Base-by-base conservation (phyloP, 345 rosid genomes). In the Linum trigynum region DNA sequence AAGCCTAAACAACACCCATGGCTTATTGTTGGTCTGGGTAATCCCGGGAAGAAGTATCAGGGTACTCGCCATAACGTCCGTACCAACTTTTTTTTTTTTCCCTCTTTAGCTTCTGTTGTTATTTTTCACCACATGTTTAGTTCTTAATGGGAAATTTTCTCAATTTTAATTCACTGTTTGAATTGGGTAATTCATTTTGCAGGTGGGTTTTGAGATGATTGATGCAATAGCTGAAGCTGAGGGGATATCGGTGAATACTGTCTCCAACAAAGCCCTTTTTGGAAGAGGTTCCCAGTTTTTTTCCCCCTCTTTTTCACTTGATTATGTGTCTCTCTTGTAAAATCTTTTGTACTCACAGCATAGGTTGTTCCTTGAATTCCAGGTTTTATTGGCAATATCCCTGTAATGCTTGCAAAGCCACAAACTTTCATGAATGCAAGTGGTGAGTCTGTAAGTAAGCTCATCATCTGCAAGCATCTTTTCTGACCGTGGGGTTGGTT, bases 371-470 rank as follows among this genome's bases (percentile, higher is more conserved):
- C 32, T 23, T 23, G 32, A 23, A 23, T 77, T 61, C 67, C 76
- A 94, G 99, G 99, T 39, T 73, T 80, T 57, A 83, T 94, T 57
- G 92, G 92, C 59, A 77, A 80, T 70, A 79, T 83, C 75, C 96
- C 97, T 0, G 91, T 94, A 62, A 84, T 94, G 84, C 84, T 94
- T 66, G 99, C 88, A 67, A 94, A 88, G 67, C 99, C 97, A 61
- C 97, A 94, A 76, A 94, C 99, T 10, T 88, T 90, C 61, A 90
- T 94, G 99, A 94, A 94, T 59, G 51, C 75, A 50, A 94, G 97
- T 79, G 99, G 99, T 72, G 95, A 84, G 78, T 88, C 97, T 79
- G 97, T 94, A 86, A 94, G 99, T 86, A 66, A 72, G 68, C 86
- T 74, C 38, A 23, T 23, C 32, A 41, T 14, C 57, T 65, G 59